Evolutionary conservation across 192 early-diverging fungal species (phyloP).

Genomic region (Gryganskiella cystojenkinii): DNA sequence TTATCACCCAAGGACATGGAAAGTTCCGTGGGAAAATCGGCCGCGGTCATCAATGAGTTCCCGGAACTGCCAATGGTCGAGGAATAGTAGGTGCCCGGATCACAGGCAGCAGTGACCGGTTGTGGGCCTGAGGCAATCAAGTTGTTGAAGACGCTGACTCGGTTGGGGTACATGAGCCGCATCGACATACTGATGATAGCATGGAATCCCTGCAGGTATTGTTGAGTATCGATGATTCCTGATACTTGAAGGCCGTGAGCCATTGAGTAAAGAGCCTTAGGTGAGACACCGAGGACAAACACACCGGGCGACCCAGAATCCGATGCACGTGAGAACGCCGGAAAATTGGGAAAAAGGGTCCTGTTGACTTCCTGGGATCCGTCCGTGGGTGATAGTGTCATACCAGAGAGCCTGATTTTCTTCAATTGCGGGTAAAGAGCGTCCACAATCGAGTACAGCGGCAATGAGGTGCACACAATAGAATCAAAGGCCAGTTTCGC

Average conservation of each 20-base stretch:
- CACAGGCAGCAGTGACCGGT: conserved; percentile 17
- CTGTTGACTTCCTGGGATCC: too few relatives aligned
- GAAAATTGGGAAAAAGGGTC: neutral
- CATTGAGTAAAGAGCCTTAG: conserved; percentile 25
- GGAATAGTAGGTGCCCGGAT: conserved; percentile 21
- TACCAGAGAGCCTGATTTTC: neutral
- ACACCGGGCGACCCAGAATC: conserved; percentile 31
- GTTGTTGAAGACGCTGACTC: conserved; percentile 22
- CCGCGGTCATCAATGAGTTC: neutral
- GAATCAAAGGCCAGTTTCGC: conserved; percentile 28
- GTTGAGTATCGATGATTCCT: conserved; percentile 28
- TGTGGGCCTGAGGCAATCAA: conserved; percentile 19
- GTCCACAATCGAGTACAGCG: conserved; percentile 30
- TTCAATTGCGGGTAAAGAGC: conserved; percentile 2
- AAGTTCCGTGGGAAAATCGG: neutral
- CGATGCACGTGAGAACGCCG: conserved; percentile 3
- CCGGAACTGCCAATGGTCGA: neutral
- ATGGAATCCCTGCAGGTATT: conserved; percentile 42
- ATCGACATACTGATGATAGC: conserved; percentile 28
- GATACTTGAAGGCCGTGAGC: conserved; percentile 17
- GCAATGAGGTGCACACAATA: conserved; percentile 35
- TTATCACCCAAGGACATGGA: neutral
- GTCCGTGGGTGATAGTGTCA: neutral
- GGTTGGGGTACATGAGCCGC: conserved; percentile 44
- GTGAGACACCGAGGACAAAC: conserved; percentile 33